phyloP scores from a whole-genome alignment of 208 protist species.

The Leishmania tropica region DNA sequence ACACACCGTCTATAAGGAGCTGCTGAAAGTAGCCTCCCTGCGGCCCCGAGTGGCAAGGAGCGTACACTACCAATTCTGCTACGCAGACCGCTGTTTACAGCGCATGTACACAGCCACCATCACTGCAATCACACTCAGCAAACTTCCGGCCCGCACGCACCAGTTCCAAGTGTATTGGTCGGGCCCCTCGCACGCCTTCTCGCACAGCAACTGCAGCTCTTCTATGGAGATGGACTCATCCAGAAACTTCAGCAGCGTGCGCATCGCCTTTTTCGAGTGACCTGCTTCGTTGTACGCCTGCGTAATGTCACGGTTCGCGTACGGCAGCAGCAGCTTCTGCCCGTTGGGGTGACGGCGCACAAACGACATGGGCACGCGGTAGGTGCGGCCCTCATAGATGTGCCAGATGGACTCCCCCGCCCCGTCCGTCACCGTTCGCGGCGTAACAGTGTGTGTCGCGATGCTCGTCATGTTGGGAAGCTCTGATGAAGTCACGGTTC shows the following conservation, averaged over 20 bases:
- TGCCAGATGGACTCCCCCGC: constrained; percentile 11
- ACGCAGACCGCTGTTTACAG: constrained; percentile 4
- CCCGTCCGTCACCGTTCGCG: background rate
- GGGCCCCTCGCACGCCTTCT: constrained; percentile 1
- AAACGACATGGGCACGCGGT: constrained; percentile 31
- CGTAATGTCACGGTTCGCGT: constrained; percentile 36
- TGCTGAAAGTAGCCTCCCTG: background rate
- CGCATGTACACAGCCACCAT: constrained; percentile 15
- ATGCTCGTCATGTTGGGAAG: background rate
- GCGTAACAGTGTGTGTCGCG: background rate
- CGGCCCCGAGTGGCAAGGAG: background rate
- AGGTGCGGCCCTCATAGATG: constrained; percentile 22
- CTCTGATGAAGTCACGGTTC: background rate
- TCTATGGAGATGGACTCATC: constrained; percentile 8
- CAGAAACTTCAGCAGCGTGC: constrained; percentile 4
- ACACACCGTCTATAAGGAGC: background rate
- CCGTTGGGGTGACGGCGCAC: constrained; percentile 33
- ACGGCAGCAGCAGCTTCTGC: constrained; percentile 23
- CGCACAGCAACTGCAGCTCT: constrained; percentile 12
- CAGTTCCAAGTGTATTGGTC: constrained; percentile 17
- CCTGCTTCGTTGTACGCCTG: constrained; percentile 20
- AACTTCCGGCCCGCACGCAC: constrained; percentile 16
- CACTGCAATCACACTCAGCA: constrained; percentile 20
- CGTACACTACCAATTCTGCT: background rate
- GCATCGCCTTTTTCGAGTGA: constrained; percentile 24